Conservation (phyloP, 2,329 filamentous ascomycete species). For the Exophiala sp. region DNA sequence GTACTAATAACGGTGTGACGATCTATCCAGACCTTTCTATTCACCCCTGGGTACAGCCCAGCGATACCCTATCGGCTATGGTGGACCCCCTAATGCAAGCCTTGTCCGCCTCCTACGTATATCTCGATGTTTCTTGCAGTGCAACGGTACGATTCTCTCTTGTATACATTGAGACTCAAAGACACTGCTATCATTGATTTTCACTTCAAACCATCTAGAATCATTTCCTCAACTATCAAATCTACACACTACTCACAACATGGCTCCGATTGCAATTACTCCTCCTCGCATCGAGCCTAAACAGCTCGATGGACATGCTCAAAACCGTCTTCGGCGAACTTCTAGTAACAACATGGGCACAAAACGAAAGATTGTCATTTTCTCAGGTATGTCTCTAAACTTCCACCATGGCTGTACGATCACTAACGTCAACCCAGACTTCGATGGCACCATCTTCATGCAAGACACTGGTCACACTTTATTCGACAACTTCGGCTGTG, state of each 20-base stretch:
- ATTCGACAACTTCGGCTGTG: slow-evolving; percentile 61
- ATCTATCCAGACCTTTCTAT: slow-evolving; percentile 5
- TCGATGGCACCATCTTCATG: slow-evolving; percentile 67
- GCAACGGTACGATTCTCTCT: background rate
- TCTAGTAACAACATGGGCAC: slow-evolving; percentile 28
- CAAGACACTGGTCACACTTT: slow-evolving; percentile 65
- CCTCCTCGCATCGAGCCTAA: slow-evolving; percentile 25
- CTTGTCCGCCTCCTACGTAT: slow-evolving; percentile 20
- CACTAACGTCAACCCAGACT: slow-evolving; percentile 46
- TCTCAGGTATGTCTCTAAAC: slow-evolving; percentile 37
- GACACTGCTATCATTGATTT: background rate
- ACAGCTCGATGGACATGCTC: slow-evolving; percentile 17
- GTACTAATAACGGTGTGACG: slow-evolving; percentile 2
- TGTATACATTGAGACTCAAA: slow-evolving; percentile 6
- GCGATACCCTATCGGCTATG: background rate
- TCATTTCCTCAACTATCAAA: background rate
- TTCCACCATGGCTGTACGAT: background rate
- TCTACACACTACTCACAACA: no score
- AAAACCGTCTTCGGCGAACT: slow-evolving; percentile 19
- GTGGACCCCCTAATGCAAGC: slow-evolving; percentile 9
- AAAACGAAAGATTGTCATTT: slow-evolving; percentile 44
- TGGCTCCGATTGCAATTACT: slow-evolving; percentile 27
- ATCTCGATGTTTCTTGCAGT: slow-evolving; percentile 1
- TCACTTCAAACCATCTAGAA: background rate
- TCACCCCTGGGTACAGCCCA: background rate